Evolutionary conservation across 2,329 filamentous ascomycete species (phyloP), one percentile per base, ranked within the genome.

Genomic region (Rutstroemia sp.): DNA sequence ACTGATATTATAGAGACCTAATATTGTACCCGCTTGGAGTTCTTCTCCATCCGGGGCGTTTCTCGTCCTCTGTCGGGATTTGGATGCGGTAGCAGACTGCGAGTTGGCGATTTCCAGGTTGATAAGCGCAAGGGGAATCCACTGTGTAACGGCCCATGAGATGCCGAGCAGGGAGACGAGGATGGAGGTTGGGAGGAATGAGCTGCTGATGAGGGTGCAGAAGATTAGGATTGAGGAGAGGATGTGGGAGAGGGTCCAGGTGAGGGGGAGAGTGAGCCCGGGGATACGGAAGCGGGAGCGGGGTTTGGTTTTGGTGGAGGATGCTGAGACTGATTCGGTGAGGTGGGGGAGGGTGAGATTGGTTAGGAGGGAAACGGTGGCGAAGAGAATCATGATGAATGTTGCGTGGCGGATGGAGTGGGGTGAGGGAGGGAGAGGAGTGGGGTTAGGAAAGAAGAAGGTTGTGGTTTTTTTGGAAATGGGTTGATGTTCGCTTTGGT

Each of bases 1-100:
- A n/a, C 53, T 39, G 4, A 58, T 58, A 37, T 58, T 58, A 38
- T 48, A 52, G 21, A 58, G 23, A 8, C 57, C 53, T 19, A 58
- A 25, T 46, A 56, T 39, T 21, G 48, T 51, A 9, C 57, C 57
- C 44, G 53, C 48, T 48, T 56, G 56, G 10, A 49, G 19, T 10
- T 30, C 27, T 30, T 10, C 27, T 30, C 27, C 8, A 30, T 30
- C 27, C 10, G 16, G 19, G 4, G 17, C 39, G 25, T 7, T 39
- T 4, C 2, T 30, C 4, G 19, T 41, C 38, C n/a, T 27, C 8
- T 46, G 42, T 10, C 27, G 10, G 2, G 48, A 21, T 14, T 38
- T 16, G 5, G 38, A 37, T n/a, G 17, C 14, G 9, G 53, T n/a
- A 6, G 21, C 10, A 12, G 19, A 42, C 12, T 42, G 38, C 2